Percentiles rank a stretch among this genome's conserved stretches.
Conservation (phyloP, 768 basidiomycete species). For the Lenzites betulinus region DNA sequence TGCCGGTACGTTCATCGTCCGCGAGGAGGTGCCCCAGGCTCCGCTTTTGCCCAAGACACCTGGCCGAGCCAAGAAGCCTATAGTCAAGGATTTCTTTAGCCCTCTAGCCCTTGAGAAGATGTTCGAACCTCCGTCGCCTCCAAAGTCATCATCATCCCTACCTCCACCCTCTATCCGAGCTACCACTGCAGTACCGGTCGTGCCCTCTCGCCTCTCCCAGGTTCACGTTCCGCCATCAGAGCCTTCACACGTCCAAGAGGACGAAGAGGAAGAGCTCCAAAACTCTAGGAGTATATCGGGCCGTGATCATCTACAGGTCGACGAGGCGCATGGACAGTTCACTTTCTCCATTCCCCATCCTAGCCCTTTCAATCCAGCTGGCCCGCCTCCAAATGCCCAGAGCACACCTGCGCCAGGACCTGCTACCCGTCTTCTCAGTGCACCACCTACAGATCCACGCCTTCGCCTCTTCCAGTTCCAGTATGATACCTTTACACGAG, state of each 20-base stretch:
- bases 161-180: slow-evolving; percentile 6
- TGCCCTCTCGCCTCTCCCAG: slow-evolving; percentile 41
- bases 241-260: neutral
- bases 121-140: slow-evolving; percentile 93
- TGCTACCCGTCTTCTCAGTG: slow-evolving; percentile 31
- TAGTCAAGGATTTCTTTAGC: slow-evolving; percentile 83
- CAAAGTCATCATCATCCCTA: slow-evolving; percentile 28
- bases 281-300: neutral
- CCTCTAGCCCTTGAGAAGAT: slow-evolving; percentile 85
- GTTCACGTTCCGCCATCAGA: slow-evolving; percentile 33
- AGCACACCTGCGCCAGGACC: slow-evolving; percentile 55
- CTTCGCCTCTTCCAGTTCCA: slow-evolving; percentile 89
- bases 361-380: slow-evolving; percentile 31
- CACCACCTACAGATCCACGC: slow-evolving; percentile 64
- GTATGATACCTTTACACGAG: slow-evolving; percentile 95
- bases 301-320: neutral
- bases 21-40: slow-evolving; percentile 60
- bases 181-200: slow-evolving; percentile 24
- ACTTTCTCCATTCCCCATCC: slow-evolving; percentile 70
- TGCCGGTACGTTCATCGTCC: slow-evolving; percentile 75
- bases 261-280: neutral
- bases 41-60: slow-evolving; percentile 69
- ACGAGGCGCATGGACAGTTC: slow-evolving; percentile 56
- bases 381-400: slow-evolving; percentile 52
- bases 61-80: slow-evolving; percentile 56